Evolutionary conservation across 2,329 filamentous ascomycete species (phyloP), one percentile per base, ranked within the genome.

Genomic region (Meredithiella fracta): DNA sequence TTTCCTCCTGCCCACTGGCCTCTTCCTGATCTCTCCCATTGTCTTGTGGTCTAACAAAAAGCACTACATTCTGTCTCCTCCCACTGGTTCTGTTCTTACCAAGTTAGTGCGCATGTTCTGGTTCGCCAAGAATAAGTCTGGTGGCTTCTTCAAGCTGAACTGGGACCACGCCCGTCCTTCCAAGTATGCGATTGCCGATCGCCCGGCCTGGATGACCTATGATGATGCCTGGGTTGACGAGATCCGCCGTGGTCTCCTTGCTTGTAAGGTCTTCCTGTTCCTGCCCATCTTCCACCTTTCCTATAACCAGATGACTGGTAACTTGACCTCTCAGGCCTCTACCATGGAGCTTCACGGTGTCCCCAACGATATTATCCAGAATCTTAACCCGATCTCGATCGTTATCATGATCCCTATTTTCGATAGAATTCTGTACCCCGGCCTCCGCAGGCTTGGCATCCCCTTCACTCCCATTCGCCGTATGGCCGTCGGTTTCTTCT

Each of bases 181-280:
- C 64, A 70, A 72, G 37, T 72, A 86, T 4, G 69, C 75, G 8
- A 69, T 74, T 38, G 67, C 66, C 1, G 65, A 73, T 60, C 80
- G 80, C 55, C 85, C 85, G 0, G 42, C 56, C 0, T 90, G 84
- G 84, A 89, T 90, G 82, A 85, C 81, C 0, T 89, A 88, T 62
- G 85, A 91, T 60, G 86, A 91, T 62, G 78, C 79, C 54, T 91
- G 85, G 85, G 85, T 91, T 34, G 85, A 88, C 64, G 83, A 90
- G 65, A 80, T 89, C 51, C 74, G 74, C 54, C 82, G 85, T 67
- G 85, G 83, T 59, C 71, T 85, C 57, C 73, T 76, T 62, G 82
- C 83, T 57, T 86, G 82, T 71, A 73, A 77, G 60, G 83, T 87
- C 34, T 90, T 86, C 67, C 67, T 80, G 60, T 87, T 83, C 72